These are phyloP conservation scores for Phyllosticta paracitricarpa DNA, from an alignment of 2,329 filamentous ascomycete species.

Conservation along the genomic window DNA sequence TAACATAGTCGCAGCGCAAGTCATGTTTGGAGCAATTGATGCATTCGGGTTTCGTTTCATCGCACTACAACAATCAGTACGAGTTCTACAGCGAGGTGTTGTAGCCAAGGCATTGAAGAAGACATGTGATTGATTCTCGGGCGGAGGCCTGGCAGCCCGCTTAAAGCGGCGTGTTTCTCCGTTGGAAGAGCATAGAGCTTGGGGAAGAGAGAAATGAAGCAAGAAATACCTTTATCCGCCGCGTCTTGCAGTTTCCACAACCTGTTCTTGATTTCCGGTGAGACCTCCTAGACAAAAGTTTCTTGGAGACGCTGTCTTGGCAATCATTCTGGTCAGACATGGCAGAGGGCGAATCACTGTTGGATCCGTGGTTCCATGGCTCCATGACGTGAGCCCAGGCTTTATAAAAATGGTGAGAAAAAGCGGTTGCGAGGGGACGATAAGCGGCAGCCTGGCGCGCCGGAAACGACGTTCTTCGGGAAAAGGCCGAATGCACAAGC, in stretches of 20 bases:
- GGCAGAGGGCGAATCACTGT: not conserved
- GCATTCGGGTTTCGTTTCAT: slow-evolving; percentile 3
- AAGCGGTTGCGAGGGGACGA: not conserved
- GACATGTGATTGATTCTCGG: not conserved
- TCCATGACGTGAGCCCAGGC: not conserved
- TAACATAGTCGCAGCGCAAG: slow-evolving; percentile 3
- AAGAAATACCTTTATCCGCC: slow-evolving; percentile 3
- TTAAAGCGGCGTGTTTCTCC: not conserved
- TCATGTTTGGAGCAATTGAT: not conserved
- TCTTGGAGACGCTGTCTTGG: not conserved
- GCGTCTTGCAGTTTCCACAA: slow-evolving; percentile 6
- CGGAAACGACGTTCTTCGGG: not conserved
- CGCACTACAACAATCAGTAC: not conserved
- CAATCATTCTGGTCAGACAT: not conserved
- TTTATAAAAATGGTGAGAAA: not conserved
- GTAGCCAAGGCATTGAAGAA: not conserved
- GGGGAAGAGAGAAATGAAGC: not conserved
- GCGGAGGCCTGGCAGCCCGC: not conserved
- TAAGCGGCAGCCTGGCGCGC: not conserved
- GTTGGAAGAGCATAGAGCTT: not conserved
- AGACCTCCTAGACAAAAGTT: not conserved
- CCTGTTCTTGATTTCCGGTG: slow-evolving; percentile 3
- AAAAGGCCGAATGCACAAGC: not conserved
- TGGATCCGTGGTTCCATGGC: not conserved
- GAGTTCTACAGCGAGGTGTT: not conserved